Percentiles rank a stretch among this genome's conserved stretches.
Evolutionary conservation across 2,329 filamentous ascomycete species (phyloP).

Genomic region (Aureobasidium sp.): DNA sequence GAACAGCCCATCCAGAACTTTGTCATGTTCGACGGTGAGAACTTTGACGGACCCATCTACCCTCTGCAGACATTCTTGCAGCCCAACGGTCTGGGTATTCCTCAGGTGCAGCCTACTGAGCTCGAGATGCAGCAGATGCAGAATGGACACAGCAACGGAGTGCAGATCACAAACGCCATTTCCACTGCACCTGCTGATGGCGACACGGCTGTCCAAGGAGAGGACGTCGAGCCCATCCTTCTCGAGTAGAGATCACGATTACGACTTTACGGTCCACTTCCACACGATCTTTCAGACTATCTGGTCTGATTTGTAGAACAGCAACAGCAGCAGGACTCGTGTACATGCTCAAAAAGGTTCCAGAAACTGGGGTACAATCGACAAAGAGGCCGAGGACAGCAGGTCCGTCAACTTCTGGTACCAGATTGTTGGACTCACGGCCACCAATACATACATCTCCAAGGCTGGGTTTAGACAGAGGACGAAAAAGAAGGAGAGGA

Average conservation of each 20-base stretch:
- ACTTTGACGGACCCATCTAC: slow-evolving; percentile 69
- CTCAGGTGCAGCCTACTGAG: neutral
- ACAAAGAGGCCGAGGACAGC: neutral
- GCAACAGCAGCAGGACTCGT: neutral
- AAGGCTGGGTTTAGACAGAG: neutral
- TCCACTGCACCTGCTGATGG: neutral
- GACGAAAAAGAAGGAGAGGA: neutral
- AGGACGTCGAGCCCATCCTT: neutral
- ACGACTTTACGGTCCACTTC: neutral
- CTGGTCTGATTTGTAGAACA: neutral
- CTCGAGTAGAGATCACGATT: neutral
- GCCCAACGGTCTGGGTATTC: neutral
- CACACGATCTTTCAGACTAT: neutral
- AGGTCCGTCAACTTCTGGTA: neutral
- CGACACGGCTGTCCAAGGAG: neutral
- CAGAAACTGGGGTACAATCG: neutral
- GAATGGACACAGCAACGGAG: neutral
- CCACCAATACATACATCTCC: neutral
- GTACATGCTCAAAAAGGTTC: neutral
- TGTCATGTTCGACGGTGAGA: slow-evolving; percentile 80
- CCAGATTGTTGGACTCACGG: neutral
- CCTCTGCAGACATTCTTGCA: slow-evolving; percentile 16
- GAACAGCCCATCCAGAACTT: slow-evolving; percentile 97
- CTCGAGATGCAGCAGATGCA: slow-evolving; percentile 2
- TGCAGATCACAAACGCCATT: neutral